phyloP scores from a whole-genome alignment of 75 land plant species.

The Azolla pinnata region DNA sequence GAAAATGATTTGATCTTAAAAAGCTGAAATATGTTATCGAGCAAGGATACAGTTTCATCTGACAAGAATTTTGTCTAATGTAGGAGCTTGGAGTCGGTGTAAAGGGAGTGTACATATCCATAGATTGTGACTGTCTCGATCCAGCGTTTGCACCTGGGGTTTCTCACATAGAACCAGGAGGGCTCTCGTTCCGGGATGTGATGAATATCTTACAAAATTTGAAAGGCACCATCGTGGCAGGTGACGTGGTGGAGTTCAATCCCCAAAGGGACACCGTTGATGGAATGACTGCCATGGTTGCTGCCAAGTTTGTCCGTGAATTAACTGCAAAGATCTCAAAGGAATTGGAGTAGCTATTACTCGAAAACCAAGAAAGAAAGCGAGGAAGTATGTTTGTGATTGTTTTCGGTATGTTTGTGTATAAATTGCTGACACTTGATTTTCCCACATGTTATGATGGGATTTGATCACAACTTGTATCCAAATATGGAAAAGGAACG shows the following conservation, averaged over 20 bases:
- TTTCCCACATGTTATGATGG: too few relatives aligned
- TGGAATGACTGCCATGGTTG: conserved; percentile 99
- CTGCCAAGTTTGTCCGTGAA: conserved; percentile 93
- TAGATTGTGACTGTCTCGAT: conserved; percentile 90
- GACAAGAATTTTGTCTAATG: conserved; percentile 1
- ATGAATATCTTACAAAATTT: conserved; percentile 84
- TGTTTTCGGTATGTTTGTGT: too few relatives aligned
- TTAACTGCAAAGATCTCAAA: conserved; percentile 85
- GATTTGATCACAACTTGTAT: too few relatives aligned
- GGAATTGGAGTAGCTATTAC: too few relatives aligned
- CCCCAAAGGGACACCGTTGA: conserved; percentile 96
- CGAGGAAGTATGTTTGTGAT: too few relatives aligned
- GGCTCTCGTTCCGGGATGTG: conserved; percentile 89
- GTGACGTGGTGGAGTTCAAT: conserved; percentile 94
- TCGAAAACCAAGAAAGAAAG: too few relatives aligned
- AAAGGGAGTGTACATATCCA: conserved; percentile 87
- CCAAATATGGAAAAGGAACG: too few relatives aligned
- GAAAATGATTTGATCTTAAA: too few relatives aligned
- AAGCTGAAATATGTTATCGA: too few relatives aligned
- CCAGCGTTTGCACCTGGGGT: conserved; percentile 99
- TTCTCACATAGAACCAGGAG: conserved; percentile 95
- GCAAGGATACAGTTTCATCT: too few relatives aligned
- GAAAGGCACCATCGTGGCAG: conserved; percentile 76
- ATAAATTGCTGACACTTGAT: too few relatives aligned
- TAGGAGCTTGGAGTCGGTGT: conserved; percentile 89